Conservation (phyloP, 352 stramenopile genomes). For the Blastocystis sp. region DNA sequence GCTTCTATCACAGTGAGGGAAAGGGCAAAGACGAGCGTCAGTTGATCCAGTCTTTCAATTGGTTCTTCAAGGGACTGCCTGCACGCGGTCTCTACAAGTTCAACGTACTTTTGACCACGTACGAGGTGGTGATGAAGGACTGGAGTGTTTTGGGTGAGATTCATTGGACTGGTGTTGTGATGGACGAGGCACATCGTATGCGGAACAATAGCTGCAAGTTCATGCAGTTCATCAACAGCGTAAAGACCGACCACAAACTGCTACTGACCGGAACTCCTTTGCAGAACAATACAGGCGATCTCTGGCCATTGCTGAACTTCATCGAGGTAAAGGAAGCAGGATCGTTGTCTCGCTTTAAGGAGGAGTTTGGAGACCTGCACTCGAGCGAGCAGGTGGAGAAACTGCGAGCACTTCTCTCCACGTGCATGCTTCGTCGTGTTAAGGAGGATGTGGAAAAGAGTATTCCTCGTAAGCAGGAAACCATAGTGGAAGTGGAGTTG, state of each 20-base stretch:
- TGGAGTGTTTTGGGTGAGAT: constrained; percentile 78
- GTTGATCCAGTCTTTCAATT: constrained; percentile 43
- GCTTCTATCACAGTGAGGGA: constrained; percentile 55
- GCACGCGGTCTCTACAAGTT: constrained; percentile 58
- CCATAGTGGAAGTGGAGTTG: constrained; percentile 83
- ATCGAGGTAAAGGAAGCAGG: constrained; percentile 72
- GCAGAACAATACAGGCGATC: constrained; percentile 90
- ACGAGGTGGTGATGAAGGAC: constrained; percentile 80
- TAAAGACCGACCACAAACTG: constrained; percentile 75
- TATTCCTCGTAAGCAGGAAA: constrained; percentile 93
- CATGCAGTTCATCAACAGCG: constrained; percentile 73
- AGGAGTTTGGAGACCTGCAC: constrained; percentile 84
- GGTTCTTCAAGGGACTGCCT: constrained; percentile 60
- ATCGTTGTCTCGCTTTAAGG: constrained; percentile 61
- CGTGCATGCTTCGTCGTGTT: constrained; percentile 91
- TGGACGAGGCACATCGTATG: constrained; percentile 87
- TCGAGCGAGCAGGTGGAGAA: constrained; percentile 84
- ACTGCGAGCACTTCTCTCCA: constrained; percentile 82
- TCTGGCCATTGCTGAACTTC: constrained; percentile 94
- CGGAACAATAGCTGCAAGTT: constrained; percentile 83
- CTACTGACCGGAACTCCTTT: constrained; percentile 80
- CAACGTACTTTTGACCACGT: constrained; percentile 83
- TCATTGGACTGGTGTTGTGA: constrained; percentile 83
- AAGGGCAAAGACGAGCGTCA: constrained; percentile 59
- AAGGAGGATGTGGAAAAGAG: constrained; percentile 98